Base-by-base conservation (phyloP, 1,139 yeast species). In the Hemisphaericaspora subhashii region DNA sequence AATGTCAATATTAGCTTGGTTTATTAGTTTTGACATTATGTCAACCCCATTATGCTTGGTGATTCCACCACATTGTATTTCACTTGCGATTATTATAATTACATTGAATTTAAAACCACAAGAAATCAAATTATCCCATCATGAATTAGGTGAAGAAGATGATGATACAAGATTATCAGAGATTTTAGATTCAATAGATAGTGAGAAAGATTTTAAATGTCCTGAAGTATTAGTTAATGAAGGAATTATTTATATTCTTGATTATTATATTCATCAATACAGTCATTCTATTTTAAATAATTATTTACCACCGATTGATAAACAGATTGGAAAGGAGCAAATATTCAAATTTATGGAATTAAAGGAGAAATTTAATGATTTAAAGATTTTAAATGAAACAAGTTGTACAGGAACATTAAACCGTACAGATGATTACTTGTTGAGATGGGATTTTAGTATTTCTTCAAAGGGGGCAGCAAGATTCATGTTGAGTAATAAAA, bases 1-100 rank as follows among this genome's bases (percentile, higher is more conserved):
- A 18, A 55, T 72, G 17, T 68, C 81, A 8, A 69, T 74, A 51
- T 62, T 79, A 36, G 81, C 90, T 3, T 92, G 97, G 96, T 62
- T 79, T 17, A 71, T 90, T 4, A 71, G 83, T 12, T 80, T 81
- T 49, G 98, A 92, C 55, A 70, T 84, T 11, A 80, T 83, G 57
- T 77, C 82, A 39, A 81, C 96, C 1, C 86, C 86, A 27, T 70
- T 85, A 14, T 77, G 82, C 13, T 62, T 92, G 28, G 81, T 79
- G 54, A 73, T 79, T 12, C 95, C 98, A 1, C 83, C 90, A 2
- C 95, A 89, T 57, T 76, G 86, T 29, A 79, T 85, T 33, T 94
- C 97, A 0, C 58, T 88, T 40, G 87, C 90, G 1, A 76, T 81
- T 22, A 62, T 72, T 13, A 70, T 71, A 23, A 64, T 72, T 5